phyloP scores from a whole-genome alignment of 208 protist species.

The Polymyxa betae region DNA sequence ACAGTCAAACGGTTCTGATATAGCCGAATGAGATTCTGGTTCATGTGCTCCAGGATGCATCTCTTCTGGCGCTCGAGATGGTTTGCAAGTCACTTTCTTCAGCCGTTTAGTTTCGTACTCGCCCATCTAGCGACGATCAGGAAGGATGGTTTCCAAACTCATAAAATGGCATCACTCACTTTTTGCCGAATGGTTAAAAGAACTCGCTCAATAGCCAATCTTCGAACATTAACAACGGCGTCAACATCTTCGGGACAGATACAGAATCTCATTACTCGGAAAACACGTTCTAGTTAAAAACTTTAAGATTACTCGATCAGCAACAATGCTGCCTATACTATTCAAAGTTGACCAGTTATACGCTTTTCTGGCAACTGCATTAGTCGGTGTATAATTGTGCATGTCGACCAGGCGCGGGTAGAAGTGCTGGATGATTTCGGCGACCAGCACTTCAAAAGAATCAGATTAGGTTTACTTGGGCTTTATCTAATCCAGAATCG shows the following conservation, averaged over 20 bases:
- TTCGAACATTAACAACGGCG: neutral
- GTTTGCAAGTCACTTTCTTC: constrained; percentile 11
- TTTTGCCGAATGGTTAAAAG: constrained; percentile 23
- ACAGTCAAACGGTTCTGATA: no score
- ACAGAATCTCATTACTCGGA: constrained; percentile 5
- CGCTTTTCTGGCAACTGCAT: constrained; percentile 83
- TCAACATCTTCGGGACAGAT: neutral
- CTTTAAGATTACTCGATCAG: neutral
- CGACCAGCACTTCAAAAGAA: constrained; percentile 86
- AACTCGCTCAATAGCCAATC: neutral
- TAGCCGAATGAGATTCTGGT: neutral
- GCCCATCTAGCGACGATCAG: constrained; percentile 7
- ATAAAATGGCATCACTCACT: neutral
- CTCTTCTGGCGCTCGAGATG: neutral
- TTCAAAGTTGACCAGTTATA: constrained; percentile 96
- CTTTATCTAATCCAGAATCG: neutral
- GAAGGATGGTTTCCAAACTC: neutral
- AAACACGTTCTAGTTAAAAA: neutral
- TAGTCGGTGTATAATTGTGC: constrained; percentile 93
- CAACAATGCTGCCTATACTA: constrained; percentile 55
- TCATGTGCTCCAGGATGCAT: no score
- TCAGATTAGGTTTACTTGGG: no score
- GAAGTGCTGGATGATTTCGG: constrained; percentile 92
- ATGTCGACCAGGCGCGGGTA: constrained; percentile 94
- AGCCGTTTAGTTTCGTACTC: neutral